Conservation (phyloP, 306 rosid genomes). For the Ormosia semicastrata region DNA sequence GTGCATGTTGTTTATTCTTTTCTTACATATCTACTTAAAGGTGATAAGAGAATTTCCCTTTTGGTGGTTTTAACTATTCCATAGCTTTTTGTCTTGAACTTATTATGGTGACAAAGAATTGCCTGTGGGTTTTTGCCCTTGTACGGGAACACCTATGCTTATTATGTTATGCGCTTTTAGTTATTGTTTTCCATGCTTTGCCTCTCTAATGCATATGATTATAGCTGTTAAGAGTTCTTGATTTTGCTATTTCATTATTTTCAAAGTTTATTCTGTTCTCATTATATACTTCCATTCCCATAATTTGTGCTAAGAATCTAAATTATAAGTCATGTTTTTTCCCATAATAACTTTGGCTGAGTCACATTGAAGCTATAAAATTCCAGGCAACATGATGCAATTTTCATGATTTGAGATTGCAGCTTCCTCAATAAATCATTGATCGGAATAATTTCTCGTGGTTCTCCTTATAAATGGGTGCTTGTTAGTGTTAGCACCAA, state of each 20-base stretch:
- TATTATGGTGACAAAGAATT: not conserved
- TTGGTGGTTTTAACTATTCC: not conserved
- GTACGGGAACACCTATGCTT: not conserved
- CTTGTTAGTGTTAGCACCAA: not conserved
- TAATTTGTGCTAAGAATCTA: too few relatives aligned
- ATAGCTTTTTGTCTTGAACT: not conserved
- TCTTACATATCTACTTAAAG: not conserved
- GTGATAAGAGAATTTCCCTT: not conserved
- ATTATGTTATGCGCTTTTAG: not conserved
- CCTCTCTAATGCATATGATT: not conserved
- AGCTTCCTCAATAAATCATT: not conserved
- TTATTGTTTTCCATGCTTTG: constrained; percentile 4
- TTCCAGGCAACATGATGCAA: not conserved
- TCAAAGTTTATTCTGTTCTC: too few relatives aligned
- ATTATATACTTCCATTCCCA: too few relatives aligned
- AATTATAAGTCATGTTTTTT: too few relatives aligned
- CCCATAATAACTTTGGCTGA: too few relatives aligned
- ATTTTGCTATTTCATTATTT: too few relatives aligned
- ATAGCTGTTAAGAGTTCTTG: not conserved
- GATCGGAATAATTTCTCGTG: not conserved
- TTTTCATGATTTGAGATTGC: not conserved
- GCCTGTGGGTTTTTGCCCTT: not conserved
- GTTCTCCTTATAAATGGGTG: not conserved
- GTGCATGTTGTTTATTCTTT: not conserved
- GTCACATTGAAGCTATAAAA: not conserved